Evolutionary conservation across 2,329 filamentous ascomycete species (phyloP), one percentile per base, ranked within the genome.

Genomic region (Paraphoma sp.): DNA sequence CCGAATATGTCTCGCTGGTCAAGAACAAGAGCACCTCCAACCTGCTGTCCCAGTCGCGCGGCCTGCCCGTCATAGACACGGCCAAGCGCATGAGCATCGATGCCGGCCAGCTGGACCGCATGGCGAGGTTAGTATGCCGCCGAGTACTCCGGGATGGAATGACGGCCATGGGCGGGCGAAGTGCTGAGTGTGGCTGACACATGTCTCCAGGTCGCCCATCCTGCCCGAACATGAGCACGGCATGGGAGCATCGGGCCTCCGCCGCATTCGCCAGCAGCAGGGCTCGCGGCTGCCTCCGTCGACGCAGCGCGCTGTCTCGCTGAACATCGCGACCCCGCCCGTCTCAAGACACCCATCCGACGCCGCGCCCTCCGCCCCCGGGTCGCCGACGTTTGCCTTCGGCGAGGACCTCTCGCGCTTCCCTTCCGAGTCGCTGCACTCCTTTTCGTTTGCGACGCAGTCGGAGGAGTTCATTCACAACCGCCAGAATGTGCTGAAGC

Each of bases 391-490:
- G 6, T 70, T 90, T 42, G 81, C 86, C 59, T 92, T 93, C 72
- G 86, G 87, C 70, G 95, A 98, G 80, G 95, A 99, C 73, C 85
- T 99, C 45, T 89, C 89, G 45, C 89, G 93, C 48, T 99, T 99
- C 74, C 94, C 95, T 1, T 92, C 92, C 67, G 95, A 99, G 75
- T 99, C 95, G 6, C 82, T 99, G 45, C 95, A 99, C 78, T 99
- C 95, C 1, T 99, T 99, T 80, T 98, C 94, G 11, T 99, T 99
- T 76, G 92, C 95, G 41, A 92, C 96, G 67, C 93, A 97, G 77
- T 94, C 93, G 3, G 93, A 97, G 71, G 94, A 98, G 60, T 88
- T 92, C 60, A 84, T 98, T 53, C 91, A 97, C 74, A 97, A 87
- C 75, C 89, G 95, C 52, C 93, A 98, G 75, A 96, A 92, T 81